Percentiles rank a stretch among this genome's conserved stretches.
phyloP scores from a whole-genome alignment of 257 asterid genomes.

The Solanum gracilifrons region DNA sequence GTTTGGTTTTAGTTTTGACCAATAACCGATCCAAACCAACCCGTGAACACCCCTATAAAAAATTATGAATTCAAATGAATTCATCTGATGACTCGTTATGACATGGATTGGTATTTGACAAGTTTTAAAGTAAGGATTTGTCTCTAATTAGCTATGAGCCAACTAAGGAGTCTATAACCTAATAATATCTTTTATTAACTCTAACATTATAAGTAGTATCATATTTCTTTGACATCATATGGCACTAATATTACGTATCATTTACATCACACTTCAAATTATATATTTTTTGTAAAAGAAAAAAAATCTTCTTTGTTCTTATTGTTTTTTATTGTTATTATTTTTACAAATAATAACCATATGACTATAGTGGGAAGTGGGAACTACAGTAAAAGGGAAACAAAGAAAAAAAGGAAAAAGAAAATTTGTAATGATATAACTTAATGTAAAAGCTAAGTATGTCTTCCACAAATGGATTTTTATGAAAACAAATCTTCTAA shows the following conservation, averaged over 20 bases:
- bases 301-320: neutral
- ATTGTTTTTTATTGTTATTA: neutral
- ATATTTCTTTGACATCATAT: neutral
- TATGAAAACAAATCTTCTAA: conserved; percentile 10
- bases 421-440: conserved; percentile 30
- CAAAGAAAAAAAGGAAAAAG: neutral
- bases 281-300: neutral
- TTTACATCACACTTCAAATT: neutral
- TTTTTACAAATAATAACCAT: neutral
- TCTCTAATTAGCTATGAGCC: neutral
- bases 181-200: neutral
- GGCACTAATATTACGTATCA: neutral
- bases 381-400: neutral
- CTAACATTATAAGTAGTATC: no score
- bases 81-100: fast-evolving
- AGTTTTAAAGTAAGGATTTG: neutral
- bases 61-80: no score
- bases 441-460: conserved; percentile 69
- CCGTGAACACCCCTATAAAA: no score
- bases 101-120: neutral
- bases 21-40: no score
- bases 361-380: neutral
- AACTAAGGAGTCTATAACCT: neutral
- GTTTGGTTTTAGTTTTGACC: no score
- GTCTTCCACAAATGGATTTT: conserved; percentile 27